These are phyloP conservation scores for Magnusiomyces magnusii DNA, from an alignment of 1,139 yeast species.

Conservation along the genomic window DNA sequence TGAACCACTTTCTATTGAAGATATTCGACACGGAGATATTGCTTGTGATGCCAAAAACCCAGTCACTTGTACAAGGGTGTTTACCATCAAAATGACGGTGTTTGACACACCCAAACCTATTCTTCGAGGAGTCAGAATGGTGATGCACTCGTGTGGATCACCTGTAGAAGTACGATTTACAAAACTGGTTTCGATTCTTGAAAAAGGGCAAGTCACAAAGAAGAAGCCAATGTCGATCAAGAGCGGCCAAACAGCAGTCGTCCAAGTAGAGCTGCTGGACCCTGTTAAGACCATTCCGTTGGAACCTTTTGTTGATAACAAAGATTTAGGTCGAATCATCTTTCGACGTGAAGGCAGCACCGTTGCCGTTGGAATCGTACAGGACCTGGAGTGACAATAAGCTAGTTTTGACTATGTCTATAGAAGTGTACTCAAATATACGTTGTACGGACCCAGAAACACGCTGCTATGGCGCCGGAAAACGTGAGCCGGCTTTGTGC, in stretches of 20 bases:
- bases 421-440: too few species aligned
- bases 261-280: conserved; percentile 54
- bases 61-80: conserved; percentile 34
- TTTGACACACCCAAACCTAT: conserved; percentile 71
- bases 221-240: conserved; percentile 63
- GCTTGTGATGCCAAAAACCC: conserved; percentile 46
- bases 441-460: too few species aligned
- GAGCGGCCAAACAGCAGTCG: conserved; percentile 64
- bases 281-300: conserved; percentile 42
- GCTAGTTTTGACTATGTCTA: too few species aligned
- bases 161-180: conserved; percentile 67
- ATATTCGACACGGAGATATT: conserved; percentile 68
- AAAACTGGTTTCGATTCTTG: conserved; percentile 47
- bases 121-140: conserved; percentile 74
- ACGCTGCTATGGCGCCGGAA: too few species aligned
- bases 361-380: conserved; percentile 77
- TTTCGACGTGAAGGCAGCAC: conserved; percentile 81
- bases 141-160: conserved; percentile 73
- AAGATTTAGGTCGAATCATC: conserved; percentile 71
- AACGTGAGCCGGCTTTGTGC: too few species aligned
- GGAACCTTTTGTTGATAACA: conserved; percentile 50
- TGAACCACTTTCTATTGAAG: conserved; percentile 32
- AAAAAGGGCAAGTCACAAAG: conserved; percentile 31
- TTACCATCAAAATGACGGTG: conserved; percentile 51
- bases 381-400: conserved; percentile 17